Evolutionary conservation across 176 grass and related monocot genomes (phyloP).

Genomic region (Pontederia paniculata): DNA sequence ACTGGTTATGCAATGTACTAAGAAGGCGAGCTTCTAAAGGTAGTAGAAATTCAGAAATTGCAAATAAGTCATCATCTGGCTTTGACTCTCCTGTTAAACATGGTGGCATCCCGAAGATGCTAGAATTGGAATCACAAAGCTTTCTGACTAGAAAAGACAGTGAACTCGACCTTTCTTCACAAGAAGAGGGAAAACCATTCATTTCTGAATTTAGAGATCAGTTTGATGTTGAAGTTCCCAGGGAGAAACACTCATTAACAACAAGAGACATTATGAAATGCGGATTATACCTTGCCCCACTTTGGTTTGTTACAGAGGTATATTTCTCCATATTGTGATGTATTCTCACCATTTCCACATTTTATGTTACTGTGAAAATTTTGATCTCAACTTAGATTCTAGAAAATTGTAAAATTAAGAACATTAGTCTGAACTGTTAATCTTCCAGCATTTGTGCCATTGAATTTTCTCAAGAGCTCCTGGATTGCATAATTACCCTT

Average conservation of each 20-base stretch:
- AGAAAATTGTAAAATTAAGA: too few species aligned
- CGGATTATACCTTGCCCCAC: slow-evolving; percentile 74
- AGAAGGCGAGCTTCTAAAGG: slow-evolving; percentile 34
- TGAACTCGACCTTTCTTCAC: slow-evolving; percentile 39
- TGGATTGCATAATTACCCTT: too few species aligned
- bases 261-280: slow-evolving; percentile 59
- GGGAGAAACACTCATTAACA: slow-evolving; percentile 41
- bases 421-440: too few species aligned
- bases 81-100: slow-evolving; percentile 40
- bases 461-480: too few species aligned
- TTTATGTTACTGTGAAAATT: neutral
- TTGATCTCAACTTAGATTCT: too few species aligned
- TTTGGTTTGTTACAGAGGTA: slow-evolving; percentile 99
- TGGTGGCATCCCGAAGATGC: slow-evolving; percentile 46
- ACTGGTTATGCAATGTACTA: slow-evolving; percentile 18
- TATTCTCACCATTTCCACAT: neutral
- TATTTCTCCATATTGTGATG: slow-evolving; percentile 2
- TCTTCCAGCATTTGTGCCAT: too few species aligned
- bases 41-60: slow-evolving; percentile 32
- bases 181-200: slow-evolving; percentile 46
- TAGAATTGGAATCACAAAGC: slow-evolving; percentile 75
- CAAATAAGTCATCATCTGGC: slow-evolving; percentile 46
- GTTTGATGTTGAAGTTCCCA: slow-evolving; percentile 22
- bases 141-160: slow-evolving; percentile 44
- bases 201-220: slow-evolving; percentile 39